phyloP scores from a whole-genome alignment of 768 basidiomycete genomes.

The Tricholoma saponaceum region DNA sequence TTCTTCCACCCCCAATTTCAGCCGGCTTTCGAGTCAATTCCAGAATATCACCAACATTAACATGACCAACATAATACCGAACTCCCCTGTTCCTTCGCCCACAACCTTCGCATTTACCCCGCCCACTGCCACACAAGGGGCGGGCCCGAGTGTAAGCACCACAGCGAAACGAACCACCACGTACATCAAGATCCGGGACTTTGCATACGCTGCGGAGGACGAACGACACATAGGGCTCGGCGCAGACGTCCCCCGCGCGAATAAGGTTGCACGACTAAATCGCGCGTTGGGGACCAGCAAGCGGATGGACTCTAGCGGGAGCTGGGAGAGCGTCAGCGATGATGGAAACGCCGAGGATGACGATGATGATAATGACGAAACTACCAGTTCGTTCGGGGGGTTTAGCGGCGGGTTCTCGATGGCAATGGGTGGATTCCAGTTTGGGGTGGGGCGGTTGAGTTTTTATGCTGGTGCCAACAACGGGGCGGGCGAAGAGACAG shows the following conservation, averaged over 20 bases:
- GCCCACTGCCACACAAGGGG: not conserved
- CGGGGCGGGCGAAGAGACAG: constrained; percentile 16
- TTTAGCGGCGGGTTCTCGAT: no score
- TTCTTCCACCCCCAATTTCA: no score
- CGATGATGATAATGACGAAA: not conserved
- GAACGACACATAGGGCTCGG: constrained; percentile 38
- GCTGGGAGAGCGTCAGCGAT: constrained; percentile 13
- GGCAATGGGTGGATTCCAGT: no score
- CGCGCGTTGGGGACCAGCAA: constrained; percentile 18
- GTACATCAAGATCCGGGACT: constrained; percentile 40
- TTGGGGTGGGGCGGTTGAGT: not conserved
- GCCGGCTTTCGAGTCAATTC: constrained; percentile 2
- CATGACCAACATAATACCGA: not conserved
- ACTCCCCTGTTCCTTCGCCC: not conserved
- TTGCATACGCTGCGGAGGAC: constrained; percentile 30
- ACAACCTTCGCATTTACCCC: not conserved
- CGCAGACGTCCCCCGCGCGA: constrained; percentile 34
- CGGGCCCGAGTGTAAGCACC: not conserved
- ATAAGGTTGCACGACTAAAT: constrained; percentile 30
- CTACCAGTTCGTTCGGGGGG: no score
- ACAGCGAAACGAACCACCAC: not conserved
- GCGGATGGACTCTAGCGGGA: not conserved
- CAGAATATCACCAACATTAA: no score
- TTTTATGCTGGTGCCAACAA: constrained; percentile 3
- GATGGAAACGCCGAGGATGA: not conserved